Conservation (phyloP, 2,329 filamentous ascomycete genomes). For the Fusarium secorum region DNA sequence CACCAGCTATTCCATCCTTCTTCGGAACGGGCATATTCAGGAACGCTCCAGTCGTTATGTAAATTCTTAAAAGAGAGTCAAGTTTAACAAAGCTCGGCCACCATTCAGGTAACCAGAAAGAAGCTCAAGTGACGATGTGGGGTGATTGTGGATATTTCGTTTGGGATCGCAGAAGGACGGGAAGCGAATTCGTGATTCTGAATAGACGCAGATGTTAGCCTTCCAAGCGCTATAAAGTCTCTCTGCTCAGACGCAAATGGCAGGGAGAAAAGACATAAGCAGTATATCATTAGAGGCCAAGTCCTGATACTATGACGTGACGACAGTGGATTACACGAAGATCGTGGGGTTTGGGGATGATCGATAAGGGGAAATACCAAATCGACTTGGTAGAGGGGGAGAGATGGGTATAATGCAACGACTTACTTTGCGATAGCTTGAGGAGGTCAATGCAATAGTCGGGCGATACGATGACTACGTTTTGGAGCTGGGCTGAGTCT, state of each 20-base stretch:
- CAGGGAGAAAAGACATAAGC: background rate
- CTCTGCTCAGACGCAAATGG: background rate
- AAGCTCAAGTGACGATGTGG: conserved; percentile 27
- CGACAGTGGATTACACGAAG: conserved; percentile 23
- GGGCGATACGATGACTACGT: conserved; percentile 19
- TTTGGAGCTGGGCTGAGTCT: conserved; percentile 14
- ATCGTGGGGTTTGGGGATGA: conserved; percentile 16
- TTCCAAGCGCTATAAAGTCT: conserved; percentile 5
- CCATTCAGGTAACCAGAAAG: conserved; percentile 38
- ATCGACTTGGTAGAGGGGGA: background rate
- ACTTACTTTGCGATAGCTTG: conserved; percentile 30
- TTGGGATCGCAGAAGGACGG: conserved; percentile 23
- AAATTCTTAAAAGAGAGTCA: conserved; percentile 39
- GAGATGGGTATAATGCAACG: conserved; percentile 3
- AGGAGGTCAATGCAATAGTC: conserved; percentile 29
- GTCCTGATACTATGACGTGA: conserved; percentile 38
- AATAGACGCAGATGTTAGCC: conserved; percentile 11
- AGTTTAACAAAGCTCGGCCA: conserved; percentile 30
- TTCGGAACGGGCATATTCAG: conserved; percentile 50
- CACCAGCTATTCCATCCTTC: conserved; percentile 49
- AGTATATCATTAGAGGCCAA: conserved; percentile 32
- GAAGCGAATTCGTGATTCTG: conserved; percentile 14
- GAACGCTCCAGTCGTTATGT: conserved; percentile 32
- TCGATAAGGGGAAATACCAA: conserved; percentile 17
- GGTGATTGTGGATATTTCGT: conserved; percentile 18